phyloP scores from a whole-genome alignment of 192 early-diverging fungal species.

The Jimgerdemannia flammicorona region DNA sequence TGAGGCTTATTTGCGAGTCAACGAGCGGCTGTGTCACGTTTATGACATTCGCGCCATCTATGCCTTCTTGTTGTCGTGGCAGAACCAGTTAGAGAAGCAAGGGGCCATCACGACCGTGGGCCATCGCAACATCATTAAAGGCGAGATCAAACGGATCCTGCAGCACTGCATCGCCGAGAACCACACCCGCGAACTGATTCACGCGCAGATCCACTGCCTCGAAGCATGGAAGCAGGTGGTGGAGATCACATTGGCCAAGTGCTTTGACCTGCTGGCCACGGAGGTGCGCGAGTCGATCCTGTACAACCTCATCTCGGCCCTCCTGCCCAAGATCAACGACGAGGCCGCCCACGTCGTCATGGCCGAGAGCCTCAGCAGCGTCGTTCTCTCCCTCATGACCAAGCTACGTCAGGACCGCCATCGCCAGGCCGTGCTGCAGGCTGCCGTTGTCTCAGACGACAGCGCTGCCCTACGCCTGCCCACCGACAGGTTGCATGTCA shows the following conservation, averaged over 20 bases:
- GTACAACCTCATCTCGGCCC: constrained; percentile 62
- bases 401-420: constrained; percentile 52
- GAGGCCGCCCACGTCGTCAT: constrained; percentile 37
- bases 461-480: constrained; percentile 10
- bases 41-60: constrained; percentile 74
- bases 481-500: constrained; percentile 20
- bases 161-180: constrained; percentile 71
- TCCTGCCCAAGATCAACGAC: constrained; percentile 54
- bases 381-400: constrained; percentile 53
- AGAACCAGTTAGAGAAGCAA: constrained; percentile 37
- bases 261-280: constrained; percentile 60
- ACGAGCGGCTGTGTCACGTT: constrained; percentile 53
- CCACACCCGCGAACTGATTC: constrained; percentile 60
- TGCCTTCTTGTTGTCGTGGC: constrained; percentile 45
- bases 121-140: constrained; percentile 44
- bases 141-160: constrained; percentile 57
- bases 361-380: constrained; percentile 47
- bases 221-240: constrained; percentile 82
- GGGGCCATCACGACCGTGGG: constrained; percentile 39
- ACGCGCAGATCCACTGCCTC: constrained; percentile 64
- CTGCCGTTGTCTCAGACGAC: constrained; percentile 2
- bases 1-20: constrained; percentile 40
- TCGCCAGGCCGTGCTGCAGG: constrained; percentile 28
- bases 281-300: constrained; percentile 57
- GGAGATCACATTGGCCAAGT: constrained; percentile 62